Percentiles rank a stretch among this genome's conserved stretches.
These are phyloP conservation scores for Phytophthora aleatoria DNA, from an alignment of 352 stramenopile genomes.

Conservation along the genomic window DNA sequence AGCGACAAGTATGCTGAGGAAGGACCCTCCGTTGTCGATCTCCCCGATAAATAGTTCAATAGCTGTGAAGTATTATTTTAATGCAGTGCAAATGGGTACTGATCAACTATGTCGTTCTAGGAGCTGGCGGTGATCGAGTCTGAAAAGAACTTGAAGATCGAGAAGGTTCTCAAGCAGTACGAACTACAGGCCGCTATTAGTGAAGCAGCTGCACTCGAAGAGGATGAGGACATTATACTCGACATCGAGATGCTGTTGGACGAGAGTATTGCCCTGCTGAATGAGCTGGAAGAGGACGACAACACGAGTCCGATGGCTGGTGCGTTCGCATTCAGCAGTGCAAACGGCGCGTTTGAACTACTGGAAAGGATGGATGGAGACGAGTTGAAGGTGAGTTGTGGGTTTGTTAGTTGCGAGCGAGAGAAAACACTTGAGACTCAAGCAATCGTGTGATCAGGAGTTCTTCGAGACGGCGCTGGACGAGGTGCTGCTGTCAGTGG, in stretches of 20 bases:
- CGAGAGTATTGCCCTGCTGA: slow-evolving; percentile 45
- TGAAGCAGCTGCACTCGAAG: slow-evolving; percentile 19
- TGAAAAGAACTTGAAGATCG: slow-evolving; percentile 53
- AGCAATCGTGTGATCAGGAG: slow-evolving; percentile 35
- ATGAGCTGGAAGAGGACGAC: slow-evolving; percentile 34
- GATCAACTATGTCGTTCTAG: slow-evolving; percentile 26
- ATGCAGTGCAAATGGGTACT: background rate
- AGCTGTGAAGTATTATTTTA: background rate
- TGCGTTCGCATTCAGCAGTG: slow-evolving; percentile 63
- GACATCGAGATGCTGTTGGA: slow-evolving; percentile 64
- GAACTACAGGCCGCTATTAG: slow-evolving; percentile 44
- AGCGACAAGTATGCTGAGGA: background rate
- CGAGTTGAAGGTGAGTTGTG: slow-evolving; percentile 58
- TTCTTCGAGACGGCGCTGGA: slow-evolving; percentile 75
- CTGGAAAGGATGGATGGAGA: slow-evolving; percentile 75
- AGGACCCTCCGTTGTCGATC: background rate
- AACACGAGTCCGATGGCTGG: slow-evolving; percentile 52
- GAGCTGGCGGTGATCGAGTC: slow-evolving; percentile 26
- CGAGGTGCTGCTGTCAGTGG: slow-evolving; percentile 59
- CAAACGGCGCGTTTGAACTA: slow-evolving; percentile 61
- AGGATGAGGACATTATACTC: slow-evolving; percentile 40
- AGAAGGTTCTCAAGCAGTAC: slow-evolving; percentile 72
- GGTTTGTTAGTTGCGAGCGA: background rate
- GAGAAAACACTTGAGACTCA: background rate
- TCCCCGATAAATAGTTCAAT: background rate